A percentile compares a stretch with the other conserved stretches of the same genome.
Evolutionary conservation across 768 basidiomycete genomes (phyloP).

Genomic region (Calvatia gigantea): DNA sequence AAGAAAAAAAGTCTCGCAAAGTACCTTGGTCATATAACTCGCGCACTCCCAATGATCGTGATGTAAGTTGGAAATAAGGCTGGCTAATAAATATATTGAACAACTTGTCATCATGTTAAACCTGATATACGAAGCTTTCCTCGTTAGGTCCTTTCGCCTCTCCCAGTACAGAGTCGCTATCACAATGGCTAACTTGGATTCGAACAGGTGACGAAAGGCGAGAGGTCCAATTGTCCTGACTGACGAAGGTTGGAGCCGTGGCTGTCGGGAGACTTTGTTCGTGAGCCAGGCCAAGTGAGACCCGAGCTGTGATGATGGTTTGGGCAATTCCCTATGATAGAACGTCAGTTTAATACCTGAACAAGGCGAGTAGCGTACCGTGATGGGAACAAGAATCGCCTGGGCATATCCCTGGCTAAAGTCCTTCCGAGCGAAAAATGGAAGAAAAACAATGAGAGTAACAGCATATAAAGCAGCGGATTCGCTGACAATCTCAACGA

Average conservation of each 20-base stretch:
- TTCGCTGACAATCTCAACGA: conserved; percentile 3
- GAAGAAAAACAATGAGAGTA: conserved; percentile 4
- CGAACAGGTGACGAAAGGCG: neutral
- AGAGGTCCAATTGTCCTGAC: neutral
- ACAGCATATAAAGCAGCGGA: conserved; percentile 9
- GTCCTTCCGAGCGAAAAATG: neutral
- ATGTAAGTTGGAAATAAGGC: too few species aligned
- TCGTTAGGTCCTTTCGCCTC: neutral
- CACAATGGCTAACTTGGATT: neutral
- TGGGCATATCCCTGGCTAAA: conserved; percentile 9
- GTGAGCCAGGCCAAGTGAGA: neutral
- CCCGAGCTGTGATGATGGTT: conserved; percentile 3
- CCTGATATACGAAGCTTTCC: neutral
- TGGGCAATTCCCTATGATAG: conserved; percentile 1
- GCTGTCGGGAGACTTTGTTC: neutral
- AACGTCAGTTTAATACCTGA: neutral
- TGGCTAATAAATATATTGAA: too few species aligned
- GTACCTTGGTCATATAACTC: too few species aligned
- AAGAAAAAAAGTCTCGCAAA: too few species aligned
- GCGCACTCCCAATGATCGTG: too few species aligned
- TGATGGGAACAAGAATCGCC: conserved; percentile 5
- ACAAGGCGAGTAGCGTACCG: neutral
- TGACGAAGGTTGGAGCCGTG: neutral
- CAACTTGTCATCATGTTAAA: too few species aligned
- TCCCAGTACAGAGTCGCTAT: neutral